These are phyloP conservation scores for Tuctoria greenei DNA, from an alignment of 176 grass and related monocot species.

Conservation along the genomic window DNA sequence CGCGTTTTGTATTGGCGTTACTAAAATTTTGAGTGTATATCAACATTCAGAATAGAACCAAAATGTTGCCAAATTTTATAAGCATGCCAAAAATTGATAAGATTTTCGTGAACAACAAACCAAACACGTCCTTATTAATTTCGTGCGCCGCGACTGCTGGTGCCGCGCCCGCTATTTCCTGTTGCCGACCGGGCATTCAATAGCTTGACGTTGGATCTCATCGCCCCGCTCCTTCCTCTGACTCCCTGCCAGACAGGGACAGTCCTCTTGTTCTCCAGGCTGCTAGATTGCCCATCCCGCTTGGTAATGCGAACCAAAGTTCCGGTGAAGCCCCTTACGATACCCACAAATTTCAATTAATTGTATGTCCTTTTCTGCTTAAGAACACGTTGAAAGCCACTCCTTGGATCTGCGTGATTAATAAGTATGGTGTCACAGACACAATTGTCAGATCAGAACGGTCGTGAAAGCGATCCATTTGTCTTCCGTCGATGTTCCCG, in stretches of 20 bases:
- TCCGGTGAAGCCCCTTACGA: too few species aligned
- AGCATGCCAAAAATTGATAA: too few species aligned
- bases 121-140: too few species aligned
- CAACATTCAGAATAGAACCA: too few species aligned
- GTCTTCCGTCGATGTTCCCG: constrained; percentile 9
- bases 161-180: background rate
- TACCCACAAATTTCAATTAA: too few species aligned
- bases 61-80: too few species aligned
- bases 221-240: background rate
- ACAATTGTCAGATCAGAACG: too few species aligned
- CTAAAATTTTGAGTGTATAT: too few species aligned
- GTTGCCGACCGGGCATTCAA: background rate
- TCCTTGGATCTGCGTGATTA: background rate
- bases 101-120: too few species aligned
- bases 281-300: too few species aligned
- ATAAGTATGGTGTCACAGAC: background rate
- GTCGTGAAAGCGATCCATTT: background rate
- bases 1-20: too few species aligned
- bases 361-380: background rate
- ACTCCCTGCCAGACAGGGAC: background rate
- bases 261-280: background rate
- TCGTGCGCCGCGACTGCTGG: background rate
- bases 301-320: too few species aligned
- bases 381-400: constrained; percentile 6
- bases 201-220: constrained; percentile 2